Base-by-base conservation (phyloP, 2,329 filamentous ascomycete genomes). In the Scedosporium minutisporum region DNA sequence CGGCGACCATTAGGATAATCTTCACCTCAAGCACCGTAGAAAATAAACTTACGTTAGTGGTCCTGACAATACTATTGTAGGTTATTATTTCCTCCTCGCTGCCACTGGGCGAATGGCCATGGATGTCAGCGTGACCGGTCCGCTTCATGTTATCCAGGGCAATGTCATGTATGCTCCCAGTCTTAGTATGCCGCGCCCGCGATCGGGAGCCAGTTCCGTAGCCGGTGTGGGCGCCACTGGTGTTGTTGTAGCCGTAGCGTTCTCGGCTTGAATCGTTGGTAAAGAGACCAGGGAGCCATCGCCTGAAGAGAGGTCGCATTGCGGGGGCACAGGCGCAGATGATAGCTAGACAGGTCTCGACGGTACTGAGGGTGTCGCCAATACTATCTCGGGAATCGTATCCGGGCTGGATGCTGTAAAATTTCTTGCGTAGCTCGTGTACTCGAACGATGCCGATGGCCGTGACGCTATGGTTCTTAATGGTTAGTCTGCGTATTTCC, bases 11-110 rank as follows among this genome's bases (percentile, higher is more conserved):
- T 23, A 53, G 48, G 18, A 53, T 14, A 14, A 18, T 53, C 23
- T 12, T 53, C 10, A 21, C n/a, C 10, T n/a, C 10, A 21, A 21
- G 48, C 10, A 10, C 6, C n/a, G 6, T 4, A 21, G 48, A 12
- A 21, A 23, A 53, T 3, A 18, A 53, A 23, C 48, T 53, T 72
- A 61, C 42, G 12, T 61, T 42, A 29, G 58, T 61, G 7, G 73
- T 75, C 44, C 73, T 68, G 59, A 76, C 65, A 41, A 76, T 76
- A 44, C 74, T 73, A 59, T 74, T 72, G 65, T 75, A 72, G 2
- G 73, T 71, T 70, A 76, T 74, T 48, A 75, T 75, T 64, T 75
- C 73, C 66, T 76, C 74, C 65, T 76, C 72, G 14, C 70, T 73
- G 3, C 69, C 70, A 3, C 68, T 71, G 2, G 74, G 71, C 53